phyloP scores from a whole-genome alignment of 2,329 filamentous ascomycete genomes.

The Didymella arachidicola region DNA sequence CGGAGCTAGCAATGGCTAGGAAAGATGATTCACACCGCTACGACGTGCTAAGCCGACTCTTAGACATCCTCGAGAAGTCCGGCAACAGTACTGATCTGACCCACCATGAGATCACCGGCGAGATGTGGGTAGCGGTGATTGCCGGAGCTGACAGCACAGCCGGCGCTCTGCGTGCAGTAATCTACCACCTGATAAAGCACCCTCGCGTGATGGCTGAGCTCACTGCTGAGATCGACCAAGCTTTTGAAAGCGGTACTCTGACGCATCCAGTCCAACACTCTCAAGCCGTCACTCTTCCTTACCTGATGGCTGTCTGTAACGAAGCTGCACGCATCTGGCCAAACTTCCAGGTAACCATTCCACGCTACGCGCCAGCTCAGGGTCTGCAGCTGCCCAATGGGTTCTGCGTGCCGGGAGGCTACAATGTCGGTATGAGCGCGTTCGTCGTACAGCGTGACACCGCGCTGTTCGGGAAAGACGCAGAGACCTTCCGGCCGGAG shows the following conservation, averaged over 20 bases:
- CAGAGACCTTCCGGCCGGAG: constrained; percentile 54
- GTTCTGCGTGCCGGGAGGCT: constrained; percentile 3
- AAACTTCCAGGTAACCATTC: constrained; percentile 72
- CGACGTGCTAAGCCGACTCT: constrained; percentile 43
- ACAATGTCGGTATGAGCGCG: constrained; percentile 24
- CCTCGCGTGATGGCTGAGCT: constrained; percentile 28
- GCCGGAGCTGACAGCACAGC: constrained; percentile 50
- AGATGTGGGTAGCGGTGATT: constrained; percentile 43
- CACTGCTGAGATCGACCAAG: constrained; percentile 34
- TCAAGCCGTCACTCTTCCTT: constrained; percentile 71
- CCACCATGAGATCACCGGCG: constrained; percentile 20
- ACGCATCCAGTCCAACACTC: constrained; percentile 24
- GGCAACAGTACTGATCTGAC: constrained; percentile 4
- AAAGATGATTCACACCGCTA: constrained; percentile 24
- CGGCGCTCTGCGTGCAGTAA: constrained; percentile 40
- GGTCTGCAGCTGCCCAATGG: constrained; percentile 63
- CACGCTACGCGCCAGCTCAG: constrained; percentile 72
- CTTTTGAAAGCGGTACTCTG: constrained; percentile 17
- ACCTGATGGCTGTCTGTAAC: constrained; percentile 78
- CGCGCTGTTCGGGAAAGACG: constrained; percentile 51
- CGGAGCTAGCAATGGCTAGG: constrained; percentile 20
- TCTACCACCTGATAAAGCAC: constrained; percentile 52
- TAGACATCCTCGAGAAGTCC: constrained; percentile 35
- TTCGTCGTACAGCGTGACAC: constrained; percentile 55
- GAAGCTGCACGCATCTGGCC: constrained; percentile 80